Evolutionary conservation across 805 yeast genomes (phyloP).

Genomic region (Candida multigemmis): DNA sequence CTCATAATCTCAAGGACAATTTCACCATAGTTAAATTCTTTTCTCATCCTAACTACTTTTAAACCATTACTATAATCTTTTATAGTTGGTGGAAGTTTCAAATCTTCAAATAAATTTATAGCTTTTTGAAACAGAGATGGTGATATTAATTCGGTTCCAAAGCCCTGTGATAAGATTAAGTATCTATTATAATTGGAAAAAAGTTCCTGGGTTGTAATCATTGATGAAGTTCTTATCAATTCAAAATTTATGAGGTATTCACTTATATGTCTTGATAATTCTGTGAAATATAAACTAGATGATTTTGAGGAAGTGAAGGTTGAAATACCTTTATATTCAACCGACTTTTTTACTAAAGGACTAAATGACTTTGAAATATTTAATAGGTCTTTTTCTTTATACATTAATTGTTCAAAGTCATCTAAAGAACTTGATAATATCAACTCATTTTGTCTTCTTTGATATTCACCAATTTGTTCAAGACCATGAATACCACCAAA

Average conservation of each 20-base stretch:
- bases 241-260: constrained; percentile 45
- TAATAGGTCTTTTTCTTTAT: constrained; percentile 68
- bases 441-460: constrained; percentile 47
- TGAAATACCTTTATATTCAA: constrained; percentile 10
- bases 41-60: constrained; percentile 19
- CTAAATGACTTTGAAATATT: constrained; percentile 41
- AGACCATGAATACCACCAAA: constrained; percentile 64
- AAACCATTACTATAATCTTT: constrained; percentile 23
- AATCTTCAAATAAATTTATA: constrained; percentile 42
- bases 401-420: constrained; percentile 69
- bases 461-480: constrained; percentile 46
- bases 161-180: constrained; percentile 25
- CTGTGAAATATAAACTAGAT: constrained; percentile 42
- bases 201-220: constrained; percentile 32
- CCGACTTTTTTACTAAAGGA: constrained; percentile 7
- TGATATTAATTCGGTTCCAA: constrained; percentile 56
- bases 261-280: constrained; percentile 69
- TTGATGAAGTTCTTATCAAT: constrained; percentile 21
- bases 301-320: constrained; percentile 26
- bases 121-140: constrained; percentile 63
- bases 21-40: constrained; percentile 12
- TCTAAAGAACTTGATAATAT: constrained; percentile 62
- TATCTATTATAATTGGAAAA: constrained; percentile 33
- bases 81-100: constrained; percentile 49
- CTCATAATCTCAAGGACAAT: constrained; percentile 15